Percentiles rank a stretch among this genome's conserved stretches.
Conservation (phyloP, 2,329 filamentous ascomycete genomes). For the Ophiognomonia clavigignenti-juglandacearum region DNA sequence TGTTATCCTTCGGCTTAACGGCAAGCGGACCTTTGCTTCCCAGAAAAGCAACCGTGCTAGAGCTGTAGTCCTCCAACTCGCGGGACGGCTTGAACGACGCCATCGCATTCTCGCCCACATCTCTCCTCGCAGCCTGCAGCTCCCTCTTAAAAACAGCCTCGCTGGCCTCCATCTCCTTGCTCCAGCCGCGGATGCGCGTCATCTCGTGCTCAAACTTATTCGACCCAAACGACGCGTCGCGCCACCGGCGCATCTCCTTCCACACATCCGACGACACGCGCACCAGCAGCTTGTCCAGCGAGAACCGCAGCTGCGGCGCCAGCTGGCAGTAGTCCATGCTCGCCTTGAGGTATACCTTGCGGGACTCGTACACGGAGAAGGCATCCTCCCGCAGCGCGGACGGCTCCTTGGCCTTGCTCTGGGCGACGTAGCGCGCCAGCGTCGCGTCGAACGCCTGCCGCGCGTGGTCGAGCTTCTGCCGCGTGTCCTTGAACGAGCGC, state of each 20-base stretch:
- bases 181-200: conserved; percentile 89
- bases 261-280: conserved; percentile 81
- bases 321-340: conserved; percentile 91
- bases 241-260: conserved; percentile 72
- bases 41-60: conserved; percentile 84
- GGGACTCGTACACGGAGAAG: conserved; percentile 88
- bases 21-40: conserved; percentile 65
- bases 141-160: conserved; percentile 80
- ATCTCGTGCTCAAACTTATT: conserved; percentile 72
- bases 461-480: conserved; percentile 68
- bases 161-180: conserved; percentile 87
- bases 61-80: conserved; percentile 87
- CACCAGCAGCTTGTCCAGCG: conserved; percentile 82
- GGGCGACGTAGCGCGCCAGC: conserved; percentile 73
- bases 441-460: conserved; percentile 83
- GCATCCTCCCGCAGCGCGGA: conserved; percentile 90
- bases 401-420: conserved; percentile 90
- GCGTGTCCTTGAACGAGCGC: conserved; percentile 78
- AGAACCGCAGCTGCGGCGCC: conserved; percentile 77
- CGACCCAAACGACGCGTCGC: conserved; percentile 62
- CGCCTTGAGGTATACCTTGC: conserved; percentile 84
- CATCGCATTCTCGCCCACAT: conserved; percentile 76
- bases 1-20: conserved; percentile 49
- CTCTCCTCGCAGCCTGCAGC: conserved; percentile 70
- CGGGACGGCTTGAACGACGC: conserved; percentile 71